Conservation (phyloP, 169 alveolate genomes). For the Eimeria falciformis region DNA sequence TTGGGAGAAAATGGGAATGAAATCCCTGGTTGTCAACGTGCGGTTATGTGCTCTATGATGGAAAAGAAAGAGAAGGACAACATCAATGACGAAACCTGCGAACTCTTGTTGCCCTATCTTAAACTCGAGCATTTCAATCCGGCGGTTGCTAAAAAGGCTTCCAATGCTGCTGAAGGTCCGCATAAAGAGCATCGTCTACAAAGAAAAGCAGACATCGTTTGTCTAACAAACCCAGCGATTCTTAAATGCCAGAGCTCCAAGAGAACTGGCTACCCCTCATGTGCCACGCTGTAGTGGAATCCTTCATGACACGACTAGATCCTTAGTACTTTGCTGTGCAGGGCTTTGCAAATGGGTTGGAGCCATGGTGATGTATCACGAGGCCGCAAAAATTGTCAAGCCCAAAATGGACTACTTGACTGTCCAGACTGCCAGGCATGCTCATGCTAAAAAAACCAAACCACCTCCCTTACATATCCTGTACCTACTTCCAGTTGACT, state of each 20-base stretch:
- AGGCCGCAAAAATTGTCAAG: conserved; percentile 96
- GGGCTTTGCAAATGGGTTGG: conserved; percentile 95
- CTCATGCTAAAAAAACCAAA: neutral
- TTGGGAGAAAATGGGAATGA: neutral
- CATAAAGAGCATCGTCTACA: neutral
- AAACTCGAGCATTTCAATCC: conserved; percentile 85
- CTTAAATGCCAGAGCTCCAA: neutral
- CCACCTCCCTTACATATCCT: neutral
- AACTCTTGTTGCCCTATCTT: conserved; percentile 95
- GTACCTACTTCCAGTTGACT: too few species aligned
- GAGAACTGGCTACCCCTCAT: neutral
- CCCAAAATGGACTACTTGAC: conserved; percentile 96
- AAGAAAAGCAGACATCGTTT: neutral
- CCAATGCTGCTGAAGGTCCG: conserved; percentile 85
- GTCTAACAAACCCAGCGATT: neutral
- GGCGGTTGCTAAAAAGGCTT: conserved; percentile 88
- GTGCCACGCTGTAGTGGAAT: neutral
- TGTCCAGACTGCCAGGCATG: conserved; percentile 88
- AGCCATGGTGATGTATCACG: conserved; percentile 95
- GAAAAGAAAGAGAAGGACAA: conserved; percentile 90
- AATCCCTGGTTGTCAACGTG: neutral
- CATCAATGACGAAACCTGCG: conserved; percentile 97
- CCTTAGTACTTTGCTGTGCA: neutral
- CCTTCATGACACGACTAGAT: neutral
- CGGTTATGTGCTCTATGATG: conserved; percentile 1